phyloP scores from a whole-genome alignment of 768 basidiomycete genomes.

The Pisolithus orientalis region DNA sequence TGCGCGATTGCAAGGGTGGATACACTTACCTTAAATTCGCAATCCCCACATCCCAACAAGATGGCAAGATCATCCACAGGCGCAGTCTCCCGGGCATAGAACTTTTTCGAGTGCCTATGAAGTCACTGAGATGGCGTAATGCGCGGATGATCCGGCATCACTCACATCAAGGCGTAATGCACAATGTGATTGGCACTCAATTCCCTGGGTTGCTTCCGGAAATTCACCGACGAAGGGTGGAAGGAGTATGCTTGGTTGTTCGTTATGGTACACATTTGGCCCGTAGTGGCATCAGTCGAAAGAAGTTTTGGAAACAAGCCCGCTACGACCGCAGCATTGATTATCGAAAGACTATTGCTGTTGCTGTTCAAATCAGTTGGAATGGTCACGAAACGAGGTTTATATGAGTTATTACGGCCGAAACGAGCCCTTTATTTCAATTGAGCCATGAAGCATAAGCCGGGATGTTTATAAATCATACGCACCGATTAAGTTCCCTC shows the following conservation, averaged over 20 bases:
- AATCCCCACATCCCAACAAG: conserved; percentile 81
- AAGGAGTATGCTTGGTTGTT: conserved; percentile 77
- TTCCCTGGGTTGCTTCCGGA: conserved; percentile 57
- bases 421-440: conserved; percentile 54
- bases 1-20: background rate
- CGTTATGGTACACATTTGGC: conserved; percentile 69
- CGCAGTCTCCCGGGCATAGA: conserved; percentile 92
- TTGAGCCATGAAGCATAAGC: conserved; percentile 3
- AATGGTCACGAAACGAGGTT: conserved; percentile 68
- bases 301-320: conserved; percentile 92
- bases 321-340: conserved; percentile 79
- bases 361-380: conserved; percentile 69
- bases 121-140: conserved; percentile 1
- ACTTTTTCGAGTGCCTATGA: conserved; percentile 83
- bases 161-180: conserved; percentile 87
- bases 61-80: conserved; percentile 82
- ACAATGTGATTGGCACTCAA: conserved; percentile 69
- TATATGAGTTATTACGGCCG: conserved; percentile 43
- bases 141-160: background rate
- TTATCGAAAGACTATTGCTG: conserved; percentile 53
- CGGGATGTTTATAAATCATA: background rate
- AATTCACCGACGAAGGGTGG: conserved; percentile 93
- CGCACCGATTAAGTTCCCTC: conserved; percentile 63
- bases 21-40: conserved; percentile 71
- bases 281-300: conserved; percentile 50